Base-by-base conservation (phyloP, 2,329 filamentous ascomycete species). In the Calycina herbarum region DNA sequence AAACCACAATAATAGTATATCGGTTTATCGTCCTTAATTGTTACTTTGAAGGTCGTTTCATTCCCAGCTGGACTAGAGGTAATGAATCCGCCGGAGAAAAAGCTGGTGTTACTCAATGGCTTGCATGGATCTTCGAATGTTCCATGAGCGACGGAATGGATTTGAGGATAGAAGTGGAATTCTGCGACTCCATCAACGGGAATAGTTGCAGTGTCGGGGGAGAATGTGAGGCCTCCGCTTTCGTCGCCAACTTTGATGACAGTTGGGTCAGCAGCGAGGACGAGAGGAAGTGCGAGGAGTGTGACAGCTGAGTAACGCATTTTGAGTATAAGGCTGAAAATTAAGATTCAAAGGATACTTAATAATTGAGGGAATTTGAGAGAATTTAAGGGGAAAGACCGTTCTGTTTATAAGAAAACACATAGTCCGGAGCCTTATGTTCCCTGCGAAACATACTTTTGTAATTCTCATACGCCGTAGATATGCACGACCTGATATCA, bases 131-230 rank as follows among this genome's bases (percentile, higher is more conserved):
- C 67, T 20, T 68, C 71, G 59, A 78, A 79, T 33, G 70, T 70
- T 33, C 73, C 73, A 69, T 80, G 76, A 3, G 77, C 79, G 57
- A 86, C 77, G 27, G 80, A 80, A 79, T 86, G 84, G 76, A 82
- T 84, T 65, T 70, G 73, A 8, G 83, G 80, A 67, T 80, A 81
- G 78, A 82, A 86, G 71, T 83, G 81, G 78, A 82, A 87, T 76
- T 86, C 83, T 65, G 87, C 74, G 4, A 82, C 68, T 66, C 85
- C 82, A 65, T 83, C 84, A 7, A 80, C 65, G 13, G 77, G 74
- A 24, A 84, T 85, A 2, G 78, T 79, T 51, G 85, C 76, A 68
- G 79, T 81, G 68, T 81, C 77, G 1, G 85, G 85, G 60, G 80
- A 78, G 75, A 86, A 87, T 60, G 72, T 73, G 38, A 86, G 78